These are phyloP conservation scores for Picochlorum sp. DNA, from an alignment of 139 green algal genomes.

Conservation along the genomic window DNA sequence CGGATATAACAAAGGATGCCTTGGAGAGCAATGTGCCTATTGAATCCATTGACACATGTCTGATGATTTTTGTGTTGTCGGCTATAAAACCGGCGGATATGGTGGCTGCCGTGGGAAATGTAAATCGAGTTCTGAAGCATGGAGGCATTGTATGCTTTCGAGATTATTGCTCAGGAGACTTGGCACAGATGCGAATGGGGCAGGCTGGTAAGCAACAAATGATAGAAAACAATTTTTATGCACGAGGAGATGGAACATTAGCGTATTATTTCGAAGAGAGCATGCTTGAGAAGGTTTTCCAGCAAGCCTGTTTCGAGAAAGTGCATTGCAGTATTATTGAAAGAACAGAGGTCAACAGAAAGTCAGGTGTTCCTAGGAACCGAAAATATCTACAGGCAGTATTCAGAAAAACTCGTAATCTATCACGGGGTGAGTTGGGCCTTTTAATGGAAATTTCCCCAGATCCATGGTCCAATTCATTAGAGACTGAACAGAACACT, in stretches of 20 bases:
- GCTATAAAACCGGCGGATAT: slow-evolving; percentile 72
- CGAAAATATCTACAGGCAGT: slow-evolving; percentile 69
- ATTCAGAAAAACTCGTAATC: slow-evolving; percentile 26
- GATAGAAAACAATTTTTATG: slow-evolving; percentile 58
- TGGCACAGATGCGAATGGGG: slow-evolving; percentile 45
- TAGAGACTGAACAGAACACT: no score
- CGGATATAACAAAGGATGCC: slow-evolving; percentile 52
- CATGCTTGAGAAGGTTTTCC: slow-evolving; percentile 42
- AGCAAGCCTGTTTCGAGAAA: slow-evolving; percentile 40
- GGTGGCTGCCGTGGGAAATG: slow-evolving; percentile 20
- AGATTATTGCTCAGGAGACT: slow-evolving; percentile 62
- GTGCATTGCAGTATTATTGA: slow-evolving; percentile 35
- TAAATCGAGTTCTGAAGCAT: slow-evolving; percentile 23
- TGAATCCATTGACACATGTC: slow-evolving; percentile 40
- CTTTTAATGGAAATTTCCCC: no score
- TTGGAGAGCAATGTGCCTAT: slow-evolving; percentile 23
- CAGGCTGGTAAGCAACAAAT: slow-evolving; percentile 7
- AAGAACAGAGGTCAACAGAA: slow-evolving; percentile 53
- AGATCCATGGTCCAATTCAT: no score
- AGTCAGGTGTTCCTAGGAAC: slow-evolving; percentile 46
- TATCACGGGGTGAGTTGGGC: no score
- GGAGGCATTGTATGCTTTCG: slow-evolving; percentile 60
- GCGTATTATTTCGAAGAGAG: slow-evolving; percentile 68
- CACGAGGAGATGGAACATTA: slow-evolving; percentile 69
- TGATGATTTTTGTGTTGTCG: slow-evolving; percentile 86